Base-by-base conservation (phyloP, 2,329 filamentous ascomycete genomes). In the Hypoxylon sp. region DNA sequence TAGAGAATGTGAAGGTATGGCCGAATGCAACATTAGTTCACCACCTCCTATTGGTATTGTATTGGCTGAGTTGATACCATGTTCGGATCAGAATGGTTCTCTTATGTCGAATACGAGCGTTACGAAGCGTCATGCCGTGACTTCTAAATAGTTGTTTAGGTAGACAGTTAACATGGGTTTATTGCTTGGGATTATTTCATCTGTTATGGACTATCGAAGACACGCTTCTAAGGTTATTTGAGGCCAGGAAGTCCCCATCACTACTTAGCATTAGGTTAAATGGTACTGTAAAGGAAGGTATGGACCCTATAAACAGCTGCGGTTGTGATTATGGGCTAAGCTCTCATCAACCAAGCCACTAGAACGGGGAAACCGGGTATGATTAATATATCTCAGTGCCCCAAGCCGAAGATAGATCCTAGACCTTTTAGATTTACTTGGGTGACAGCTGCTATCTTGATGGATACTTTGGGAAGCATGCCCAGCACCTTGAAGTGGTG, bases 1-100 rank as follows among this genome's bases (percentile, higher is more conserved):
- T 14, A 55, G 20, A 11, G 12, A 3, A 28, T 26, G 12, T 45
- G 40, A 26, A 46, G 30, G 16, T 44, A 46, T 36, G 20, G 30
- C 52, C 52, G 52, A 55, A 28, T 55, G 26, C 40, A 36, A 55
- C 40, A 26, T 20, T 33, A 33, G 18, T 33, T 55, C 20, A 28
- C 30, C 20, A 46, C 20, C 22, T 26, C 22, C 49, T 40, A n/a
- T 22, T 20, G 9, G 12, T 53, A n/a, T 9, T 9, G 28, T 44
- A 2, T 32, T 53, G 36, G 51, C 26, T 44, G 16, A n/a, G 18
- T 44, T 53, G 16, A 44, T 53, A 32, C 18, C 24, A 4, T 32
- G 14, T 11, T 20, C 32, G 9, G 11, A 16, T 8, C 2, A 20
- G 38, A 16, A 18, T 11, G 12, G 11, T 30, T 4, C 8, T 40